Percentiles rank a stretch among this genome's conserved stretches.
Conservation (phyloP, 2,329 filamentous ascomycete genomes). For the Paracoccidioides brasiliensis region DNA sequence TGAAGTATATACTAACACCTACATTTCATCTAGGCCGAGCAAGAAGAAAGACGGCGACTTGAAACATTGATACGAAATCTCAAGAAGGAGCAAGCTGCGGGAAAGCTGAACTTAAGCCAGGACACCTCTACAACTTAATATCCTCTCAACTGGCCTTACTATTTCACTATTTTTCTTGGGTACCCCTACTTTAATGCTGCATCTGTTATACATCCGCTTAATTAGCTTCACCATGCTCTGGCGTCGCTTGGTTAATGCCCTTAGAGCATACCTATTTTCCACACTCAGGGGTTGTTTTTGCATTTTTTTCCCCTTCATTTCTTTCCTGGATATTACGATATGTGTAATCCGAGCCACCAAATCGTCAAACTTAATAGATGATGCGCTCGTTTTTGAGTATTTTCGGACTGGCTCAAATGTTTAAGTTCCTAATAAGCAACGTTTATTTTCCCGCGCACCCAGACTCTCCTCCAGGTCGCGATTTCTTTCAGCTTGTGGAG, state of each 20-base stretch:
- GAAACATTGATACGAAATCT: conserved; percentile 47
- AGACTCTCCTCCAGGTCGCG: background rate
- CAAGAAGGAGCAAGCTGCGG: conserved; percentile 29
- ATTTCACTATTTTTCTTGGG: background rate
- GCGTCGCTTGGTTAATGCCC: background rate
- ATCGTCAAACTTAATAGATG: no score
- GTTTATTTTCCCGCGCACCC: background rate
- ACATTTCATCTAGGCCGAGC: conserved; percentile 43
- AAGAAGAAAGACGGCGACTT: conserved; percentile 56
- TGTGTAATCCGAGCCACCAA: background rate
- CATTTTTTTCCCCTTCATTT: background rate
- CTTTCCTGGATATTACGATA: background rate
- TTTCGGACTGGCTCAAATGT: background rate
- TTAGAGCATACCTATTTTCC: background rate
- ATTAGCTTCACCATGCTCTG: background rate
- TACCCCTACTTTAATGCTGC: background rate
- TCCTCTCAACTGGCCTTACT: background rate
- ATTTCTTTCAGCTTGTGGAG: background rate
- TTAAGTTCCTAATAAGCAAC: background rate
- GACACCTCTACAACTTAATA: conserved; percentile 24
- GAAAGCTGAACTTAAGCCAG: conserved; percentile 23
- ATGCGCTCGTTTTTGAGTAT: background rate
- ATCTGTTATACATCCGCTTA: background rate
- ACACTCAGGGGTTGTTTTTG: background rate
- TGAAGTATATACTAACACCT: conserved; percentile 5